Evolutionary conservation across 1,284 basidiomycete species (phyloP), one percentile per base, ranked within the genome.

Genomic region (Fistulina hepatica): DNA sequence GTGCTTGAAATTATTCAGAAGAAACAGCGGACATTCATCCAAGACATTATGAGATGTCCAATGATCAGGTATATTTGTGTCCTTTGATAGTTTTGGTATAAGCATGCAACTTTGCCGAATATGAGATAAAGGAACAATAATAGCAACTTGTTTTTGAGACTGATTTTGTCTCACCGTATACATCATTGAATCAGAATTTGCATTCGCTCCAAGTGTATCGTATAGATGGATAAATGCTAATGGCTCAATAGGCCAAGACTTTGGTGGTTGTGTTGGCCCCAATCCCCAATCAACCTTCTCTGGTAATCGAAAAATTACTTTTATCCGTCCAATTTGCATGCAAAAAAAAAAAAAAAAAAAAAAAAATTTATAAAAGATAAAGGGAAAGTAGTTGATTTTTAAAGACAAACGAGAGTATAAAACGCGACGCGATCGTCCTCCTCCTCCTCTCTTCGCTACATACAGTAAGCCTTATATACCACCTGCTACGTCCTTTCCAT

Each of bases 41-140:
- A 40, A 20, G 2, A 40, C 33, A 23, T 28, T 40, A 12, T 40
- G 25, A 1, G 38, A 13, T 3, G 38, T 40, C 38, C 38, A 40
- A 3, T n/a, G n/a, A n/a, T n/a, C n/a, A n/a, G n/a, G n/a, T n/a
- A n/a, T n/a, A 12, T 23, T 15, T 3, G 28, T 25, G n/a, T 6
- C n/a, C 7, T 6, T n/a, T 6, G n/a, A 12, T 7, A 13, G 17
- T 16, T 6, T 7, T 16, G 27, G 27, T 7, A 23, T 34, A 12
- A 5, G 24, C n/a, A 16, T 21, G 27, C 10, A 37, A 2, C 12
- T 28, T n/a, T 37, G 36, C 22, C 23, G 21, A 20, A 39, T 26
- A 23, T 32, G 17, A 1, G 27, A 23, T 4, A 38, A 11, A 5
- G 37, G 37, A 2, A 38, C 33, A 8, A 38, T 38, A 2, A 23